Percentiles rank a stretch among this genome's conserved stretches.
These are phyloP conservation scores for Asterochloris sp. DNA, from an alignment of 139 green algal species.

Conservation along the genomic window DNA sequence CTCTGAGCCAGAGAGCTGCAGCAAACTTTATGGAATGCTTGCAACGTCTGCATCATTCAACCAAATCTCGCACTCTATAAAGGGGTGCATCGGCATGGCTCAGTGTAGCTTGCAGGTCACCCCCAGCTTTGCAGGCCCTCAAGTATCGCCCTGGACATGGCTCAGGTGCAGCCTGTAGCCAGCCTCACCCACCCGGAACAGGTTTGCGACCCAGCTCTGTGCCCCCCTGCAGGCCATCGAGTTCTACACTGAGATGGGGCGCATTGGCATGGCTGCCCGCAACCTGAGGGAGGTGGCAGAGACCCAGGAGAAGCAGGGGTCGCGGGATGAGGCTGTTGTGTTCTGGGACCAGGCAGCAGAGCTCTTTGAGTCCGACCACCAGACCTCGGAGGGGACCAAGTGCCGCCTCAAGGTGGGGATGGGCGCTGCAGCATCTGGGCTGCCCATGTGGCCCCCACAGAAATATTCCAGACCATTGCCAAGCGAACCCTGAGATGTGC, in stretches of 20 bases:
- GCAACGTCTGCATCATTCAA: too few species aligned
- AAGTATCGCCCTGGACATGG: too few species aligned
- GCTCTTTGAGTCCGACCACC: constrained; percentile 80
- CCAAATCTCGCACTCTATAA: too few species aligned
- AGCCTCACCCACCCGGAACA: too few species aligned
- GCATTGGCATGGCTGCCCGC: constrained; percentile 88
- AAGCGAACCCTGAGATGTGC: too few species aligned
- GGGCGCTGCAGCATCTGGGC: too few species aligned
- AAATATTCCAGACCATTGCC: not conserved
- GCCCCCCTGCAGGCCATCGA: constrained; percentile 55
- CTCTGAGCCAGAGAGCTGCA: too few species aligned
- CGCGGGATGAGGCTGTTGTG: constrained; percentile 67
- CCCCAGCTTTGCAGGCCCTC: too few species aligned
- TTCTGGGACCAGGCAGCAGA: constrained; percentile 84
- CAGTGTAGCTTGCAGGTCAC: constrained; percentile 32
- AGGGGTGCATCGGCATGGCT: not conserved
- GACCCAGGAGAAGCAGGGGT: constrained; percentile 73
- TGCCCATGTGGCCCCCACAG: not conserved
- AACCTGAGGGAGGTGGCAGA: constrained; percentile 85
- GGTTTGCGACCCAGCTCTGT: too few species aligned
- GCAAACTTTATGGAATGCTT: too few species aligned
- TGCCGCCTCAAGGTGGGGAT: constrained; percentile 62
- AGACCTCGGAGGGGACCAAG: constrained; percentile 77
- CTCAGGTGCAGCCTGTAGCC: too few species aligned
- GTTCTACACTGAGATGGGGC: constrained; percentile 92